Base-by-base conservation (phyloP, 176 grass and related monocot genomes). In the Oryza officinalis region DNA sequence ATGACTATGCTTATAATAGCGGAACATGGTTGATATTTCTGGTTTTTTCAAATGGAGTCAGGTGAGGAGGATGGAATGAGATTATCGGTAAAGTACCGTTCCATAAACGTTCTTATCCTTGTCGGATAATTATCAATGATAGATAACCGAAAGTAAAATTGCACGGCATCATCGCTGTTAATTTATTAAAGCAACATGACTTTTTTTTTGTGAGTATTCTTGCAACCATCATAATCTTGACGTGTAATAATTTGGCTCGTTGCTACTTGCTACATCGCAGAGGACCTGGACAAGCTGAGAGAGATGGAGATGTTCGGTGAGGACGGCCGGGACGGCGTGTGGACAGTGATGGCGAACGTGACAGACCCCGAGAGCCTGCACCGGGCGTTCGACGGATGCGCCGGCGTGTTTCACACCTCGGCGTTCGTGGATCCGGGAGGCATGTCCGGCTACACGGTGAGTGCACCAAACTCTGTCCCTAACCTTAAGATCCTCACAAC, bases 231-330 rank as follows among this genome's bases (percentile, higher is more conserved):
- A 20, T 57, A 7, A 57, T 57, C 52, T 31, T 85, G 67, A 38
- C 76, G n/a, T 77, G 30, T 44, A 2, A 1, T n/a, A 57, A 22
- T 65, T 64, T 59, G 8, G 12, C 22, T 1, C 25, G 6, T 20
- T 26, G 14, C 17, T 65, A 3, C 15, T 50, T 59, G 52, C 50
- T 22, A 61, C 9, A 74, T 83, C 44, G 75, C 96, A 99, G 96
- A 96, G 89, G 96, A 99, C 81, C 44, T 99, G 77, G 96, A 99
- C 81, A 99, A 99, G 87, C 87, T 99, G 81, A 80, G 93, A 74
- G 96, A 99, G 85, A 99, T 93, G 87, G 96, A 95, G 52, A 96
- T 96, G 96, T 99, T 99, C 38, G 93, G 93, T 11, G 96, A 99
- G 87, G 89, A 96, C 52, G 93, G 91, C 41, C 75, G 93, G 84